Conservation (phyloP, 345 rosid genomes). For the Arabis alpina region DNA sequence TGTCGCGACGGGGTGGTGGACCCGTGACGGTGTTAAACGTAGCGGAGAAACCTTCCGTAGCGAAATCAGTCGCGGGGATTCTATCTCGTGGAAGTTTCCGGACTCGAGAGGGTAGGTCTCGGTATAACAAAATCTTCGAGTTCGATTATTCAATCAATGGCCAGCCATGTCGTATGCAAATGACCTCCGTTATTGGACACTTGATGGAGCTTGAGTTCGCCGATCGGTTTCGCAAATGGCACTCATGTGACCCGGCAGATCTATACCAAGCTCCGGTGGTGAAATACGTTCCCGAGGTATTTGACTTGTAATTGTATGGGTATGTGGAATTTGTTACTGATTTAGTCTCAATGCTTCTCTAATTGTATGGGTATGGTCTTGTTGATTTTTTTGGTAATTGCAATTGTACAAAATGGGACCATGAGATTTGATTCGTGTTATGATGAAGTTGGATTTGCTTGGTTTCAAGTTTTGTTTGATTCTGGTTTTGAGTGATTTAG, state of each 20-base stretch:
- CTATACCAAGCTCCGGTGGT: constrained; percentile 80
- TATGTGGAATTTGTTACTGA: not conserved
- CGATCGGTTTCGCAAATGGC: constrained; percentile 93
- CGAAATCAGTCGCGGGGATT: constrained; percentile 80
- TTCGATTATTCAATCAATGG: constrained; percentile 79
- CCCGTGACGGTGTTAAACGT: constrained; percentile 73
- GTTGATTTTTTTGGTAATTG: not conserved
- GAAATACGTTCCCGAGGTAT: constrained; percentile 85
- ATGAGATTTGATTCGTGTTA: not conserved
- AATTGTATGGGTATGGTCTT: not conserved
- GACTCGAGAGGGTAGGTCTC: constrained; percentile 87
- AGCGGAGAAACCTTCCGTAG: constrained; percentile 99
- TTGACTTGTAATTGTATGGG: not conserved
- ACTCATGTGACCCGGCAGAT: constrained; percentile 91
- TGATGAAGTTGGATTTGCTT: constrained; percentile 3
- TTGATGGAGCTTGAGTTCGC: constrained; percentile 94
- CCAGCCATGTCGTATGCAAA: constrained; percentile 84
- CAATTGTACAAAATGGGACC: not conserved
- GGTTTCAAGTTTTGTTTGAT: constrained; percentile 10
- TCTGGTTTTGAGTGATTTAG: constrained; percentile 46
- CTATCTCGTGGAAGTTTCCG: constrained; percentile 71
- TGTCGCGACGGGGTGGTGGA: constrained; percentile 61
- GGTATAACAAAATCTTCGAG: constrained; percentile 92
- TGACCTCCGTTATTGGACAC: constrained; percentile 96
- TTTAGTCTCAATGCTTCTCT: constrained; percentile 13